Base-by-base conservation (phyloP, 495 filamentous ascomycete genomes). In the Aspergillus avenaceus region DNA sequence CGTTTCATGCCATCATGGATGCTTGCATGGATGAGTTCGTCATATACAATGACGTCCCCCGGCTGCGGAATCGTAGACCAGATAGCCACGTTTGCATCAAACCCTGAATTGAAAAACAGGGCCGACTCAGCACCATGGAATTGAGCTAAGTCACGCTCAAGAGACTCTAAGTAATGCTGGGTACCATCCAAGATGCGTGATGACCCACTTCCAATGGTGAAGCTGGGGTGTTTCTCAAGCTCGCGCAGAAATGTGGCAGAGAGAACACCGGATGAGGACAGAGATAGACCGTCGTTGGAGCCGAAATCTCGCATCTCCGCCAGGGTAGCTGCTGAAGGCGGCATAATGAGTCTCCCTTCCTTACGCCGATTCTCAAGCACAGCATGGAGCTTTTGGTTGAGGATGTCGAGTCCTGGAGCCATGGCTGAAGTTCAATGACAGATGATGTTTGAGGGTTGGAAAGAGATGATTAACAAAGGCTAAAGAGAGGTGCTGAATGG, bases 11-110 rank as follows among this genome's bases (percentile, higher is more conserved):
- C 84, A 24, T 86, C 84, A 51, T 83, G 82, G 3, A 84, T 79
- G 47, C 81, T 84, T 5, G 86, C 84, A 61, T 88, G 84, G n/a
- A 87, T 77, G 19, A 78, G 60, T 58, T 80, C 79, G 54, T 88
- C 86, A 55, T 80, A 83, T 0, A 88, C 55, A 1, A 90, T 65
- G 1, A 74, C 63, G 66, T 90, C 86, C 13, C 77, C 80, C 0
- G 62, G 61, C 46, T 82, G 82, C 16, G 84, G 82, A 8, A 87
- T 62, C 47, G 74, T 79, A 9, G 72, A 61, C 50, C 82, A 84
- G 7, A 90, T 63, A 0, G 79, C 84, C 0, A 75, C 66, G 58
- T 87, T 88, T 3, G 84, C 85, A 52, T 87, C 84, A 61, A 75
- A 86, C 4, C 83, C 85, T 4, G 83, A 86, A 55, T 80, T 82